These are phyloP conservation scores for Trichoderma sp. DNA, from an alignment of 2,329 filamentous ascomycete species.

Conservation along the genomic window DNA sequence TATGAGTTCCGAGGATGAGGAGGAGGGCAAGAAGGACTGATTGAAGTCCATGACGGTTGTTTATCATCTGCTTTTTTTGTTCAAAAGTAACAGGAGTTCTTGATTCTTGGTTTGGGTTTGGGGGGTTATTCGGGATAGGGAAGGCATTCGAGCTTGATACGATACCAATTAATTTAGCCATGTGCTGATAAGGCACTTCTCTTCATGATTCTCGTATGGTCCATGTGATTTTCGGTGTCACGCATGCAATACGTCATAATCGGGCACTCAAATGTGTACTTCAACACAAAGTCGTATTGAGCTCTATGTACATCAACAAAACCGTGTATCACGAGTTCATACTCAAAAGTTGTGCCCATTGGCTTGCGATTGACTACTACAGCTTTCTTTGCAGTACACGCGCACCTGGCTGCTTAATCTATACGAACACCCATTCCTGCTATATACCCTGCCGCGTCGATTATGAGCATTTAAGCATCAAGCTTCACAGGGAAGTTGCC, in stretches of 20 bases:
- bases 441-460: conserved; percentile 31
- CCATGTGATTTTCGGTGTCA: neutral
- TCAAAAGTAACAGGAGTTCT: conserved; percentile 16
- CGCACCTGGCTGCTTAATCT: conserved; percentile 41
- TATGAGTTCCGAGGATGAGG: conserved; percentile 63
- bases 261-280: neutral
- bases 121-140: neutral
- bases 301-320: conserved; percentile 5
- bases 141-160: neutral
- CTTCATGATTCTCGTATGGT: neutral
- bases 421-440: conserved; percentile 34
- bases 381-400: conserved; percentile 43
- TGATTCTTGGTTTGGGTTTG: neutral
- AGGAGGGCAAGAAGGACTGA: conserved; percentile 14
- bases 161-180: conserved; percentile 12
- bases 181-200: neutral
- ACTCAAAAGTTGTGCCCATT: conserved; percentile 31
- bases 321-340: neutral
- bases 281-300: neutral
- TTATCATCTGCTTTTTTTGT: neutral
- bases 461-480: conserved; percentile 53
- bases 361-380: conserved; percentile 37
- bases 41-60: neutral
- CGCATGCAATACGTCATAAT: conserved; percentile 18
- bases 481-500: conserved; percentile 70